Evolutionary conservation across 139 green algal species (phyloP), one percentile per base, ranked within the genome.

Genomic region (Volvox reticuliferus): DNA sequence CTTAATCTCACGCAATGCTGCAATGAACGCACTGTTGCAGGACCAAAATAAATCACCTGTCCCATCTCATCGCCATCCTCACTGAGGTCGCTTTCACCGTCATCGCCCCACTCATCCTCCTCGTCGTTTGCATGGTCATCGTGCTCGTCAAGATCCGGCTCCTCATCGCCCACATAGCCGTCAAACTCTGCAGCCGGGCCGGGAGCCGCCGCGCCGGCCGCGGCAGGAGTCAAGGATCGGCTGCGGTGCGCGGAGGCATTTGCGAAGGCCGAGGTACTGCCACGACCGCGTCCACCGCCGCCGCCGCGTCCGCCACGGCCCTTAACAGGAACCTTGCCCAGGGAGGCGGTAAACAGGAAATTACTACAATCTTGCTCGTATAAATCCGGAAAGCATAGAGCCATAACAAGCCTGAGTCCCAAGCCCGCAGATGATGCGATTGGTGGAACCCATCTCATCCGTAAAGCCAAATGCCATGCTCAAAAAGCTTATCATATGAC

Each of bases 101-200:
- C 82, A 33, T 88, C 84, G 37, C 67, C 84, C 83, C 68, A 44
- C 30, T 85, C 55, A 22, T 90, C 86, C 21, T 44, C 50, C 0
- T 50, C 73, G 1, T 86, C 61, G 18, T 86, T n/a, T 0, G 63
- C 50, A 6, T 19, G 32, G 17, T 86, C 87, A 33, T 86, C 87
- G 33, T 86, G 65, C 16, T 91, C 61, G 12, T 86, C 61, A 26
- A 86, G 76, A 26, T 91, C 87, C 2, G 75, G 73, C n/a, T 86
- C 87, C 75, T 91, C 87, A 32, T 91, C 87, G 21, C 73, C 87
- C 17, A 79, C 76, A 12, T 69, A 82, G 20, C 62, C 87, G 76
- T 91, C 87, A 1, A 77, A 24, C 86, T 90, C 86, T 1, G 33
- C 12, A 17, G 75, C 71, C 22, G 86, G 0, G 33, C 28, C 32